A percentile compares a stretch with the other conserved stretches of the same genome.
These are phyloP conservation scores for Nicotiana sylvestris DNA, from an alignment of 257 asterid species.

Conservation along the genomic window DNA sequence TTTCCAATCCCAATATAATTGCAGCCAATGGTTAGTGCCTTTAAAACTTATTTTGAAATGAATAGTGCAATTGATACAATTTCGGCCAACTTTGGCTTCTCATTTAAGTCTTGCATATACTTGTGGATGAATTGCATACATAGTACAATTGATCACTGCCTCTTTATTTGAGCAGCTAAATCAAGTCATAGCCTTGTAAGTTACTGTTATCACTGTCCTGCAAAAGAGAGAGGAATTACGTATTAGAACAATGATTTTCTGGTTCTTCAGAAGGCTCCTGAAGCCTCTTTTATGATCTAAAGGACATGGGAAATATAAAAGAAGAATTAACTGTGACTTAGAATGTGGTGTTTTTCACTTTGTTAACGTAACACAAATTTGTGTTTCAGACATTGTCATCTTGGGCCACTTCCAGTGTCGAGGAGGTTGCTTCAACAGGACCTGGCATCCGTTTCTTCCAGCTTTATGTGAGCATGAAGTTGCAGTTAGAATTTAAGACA, in stretches of 20 bases:
- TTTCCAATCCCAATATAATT: not conserved
- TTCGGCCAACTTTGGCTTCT: not conserved
- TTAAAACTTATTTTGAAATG: not conserved
- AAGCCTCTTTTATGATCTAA: not conserved
- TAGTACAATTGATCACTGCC: not conserved
- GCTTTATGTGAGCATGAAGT: slow-evolving; percentile 35
- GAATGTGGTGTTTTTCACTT: not conserved
- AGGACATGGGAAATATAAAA: not conserved
- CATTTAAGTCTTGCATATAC: not conserved
- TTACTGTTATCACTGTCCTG: not conserved
- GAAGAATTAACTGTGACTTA: not conserved
- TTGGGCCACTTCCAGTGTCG: slow-evolving; percentile 64
- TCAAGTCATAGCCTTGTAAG: not conserved
- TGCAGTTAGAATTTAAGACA: not conserved
- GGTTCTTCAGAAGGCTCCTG: not conserved
- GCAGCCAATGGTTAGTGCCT: not conserved
- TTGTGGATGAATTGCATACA: not conserved
- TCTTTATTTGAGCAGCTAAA: not conserved
- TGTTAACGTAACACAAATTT: slow-evolving; percentile 15
- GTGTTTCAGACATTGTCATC: slow-evolving; percentile 66
- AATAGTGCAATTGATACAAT: not conserved
- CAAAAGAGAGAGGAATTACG: not conserved
- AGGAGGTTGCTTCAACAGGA: slow-evolving; percentile 87
- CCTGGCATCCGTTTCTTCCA: slow-evolving; percentile 54
- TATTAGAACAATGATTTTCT: not conserved